phyloP scores from a whole-genome alignment of 805 yeast species.

The Cyberlindnera suaveolens region DNA sequence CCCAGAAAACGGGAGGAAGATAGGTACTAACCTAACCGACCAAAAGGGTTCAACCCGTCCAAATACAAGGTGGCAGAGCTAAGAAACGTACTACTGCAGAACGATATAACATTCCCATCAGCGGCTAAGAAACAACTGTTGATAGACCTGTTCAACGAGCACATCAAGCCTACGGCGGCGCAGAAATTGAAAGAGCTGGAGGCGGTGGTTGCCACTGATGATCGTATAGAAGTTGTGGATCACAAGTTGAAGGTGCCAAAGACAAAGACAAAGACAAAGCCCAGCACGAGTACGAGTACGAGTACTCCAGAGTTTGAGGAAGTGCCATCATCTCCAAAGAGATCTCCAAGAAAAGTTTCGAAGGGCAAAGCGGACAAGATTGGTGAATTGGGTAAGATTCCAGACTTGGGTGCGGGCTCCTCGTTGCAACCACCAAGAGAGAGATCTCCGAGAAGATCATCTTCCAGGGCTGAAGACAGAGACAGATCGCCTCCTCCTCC shows the following conservation, averaged over 20 bases:
- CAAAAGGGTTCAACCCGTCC: conserved; percentile 61
- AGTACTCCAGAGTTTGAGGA: too few species aligned
- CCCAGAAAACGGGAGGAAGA: too few species aligned
- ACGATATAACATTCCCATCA: conserved; percentile 55
- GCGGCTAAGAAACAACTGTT: conserved; percentile 65
- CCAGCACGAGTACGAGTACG: too few species aligned
- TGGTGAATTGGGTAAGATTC: conserved; percentile 8
- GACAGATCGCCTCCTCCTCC: background rate
- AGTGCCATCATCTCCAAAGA: background rate
- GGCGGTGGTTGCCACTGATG: conserved; percentile 28
- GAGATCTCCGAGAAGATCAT: conserved; percentile 9
- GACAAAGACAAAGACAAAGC: conserved; percentile 1
- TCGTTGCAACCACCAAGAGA: conserved; percentile 6
- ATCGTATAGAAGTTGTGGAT: conserved; percentile 35
- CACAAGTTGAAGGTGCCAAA: background rate
- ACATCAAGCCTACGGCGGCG: conserved; percentile 44
- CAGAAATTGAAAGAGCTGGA: conserved; percentile 30
- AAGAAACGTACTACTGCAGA: conserved; percentile 55
- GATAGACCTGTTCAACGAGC: conserved; percentile 48
- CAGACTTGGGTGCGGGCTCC: conserved; percentile 8
- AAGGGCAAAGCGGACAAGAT: conserved; percentile 1
- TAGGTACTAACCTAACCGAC: background rate
- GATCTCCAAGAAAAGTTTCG: conserved; percentile 15
- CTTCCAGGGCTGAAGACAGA: background rate
- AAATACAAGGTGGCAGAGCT: conserved; percentile 63